Base-by-base conservation (phyloP, 768 basidiomycete genomes). In the Termitomyces eurrhizus region DNA sequence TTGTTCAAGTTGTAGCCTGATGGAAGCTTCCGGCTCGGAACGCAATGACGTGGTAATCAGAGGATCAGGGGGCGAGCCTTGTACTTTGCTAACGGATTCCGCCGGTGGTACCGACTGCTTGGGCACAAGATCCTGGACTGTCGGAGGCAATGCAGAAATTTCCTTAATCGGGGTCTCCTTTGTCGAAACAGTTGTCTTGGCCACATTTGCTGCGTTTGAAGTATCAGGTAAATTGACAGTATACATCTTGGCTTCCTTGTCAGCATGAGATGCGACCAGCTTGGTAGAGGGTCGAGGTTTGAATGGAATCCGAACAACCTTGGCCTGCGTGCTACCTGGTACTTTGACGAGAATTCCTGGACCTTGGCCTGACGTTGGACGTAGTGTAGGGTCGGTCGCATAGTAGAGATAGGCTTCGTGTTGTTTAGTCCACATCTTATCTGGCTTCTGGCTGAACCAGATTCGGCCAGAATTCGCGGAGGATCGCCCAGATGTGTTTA, bases 371-470 rank as follows among this genome's bases (percentile, higher is more conserved):
- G 74, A 74, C n/a, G 85, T 83, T 13, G 84, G 78, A 67, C 86
- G 87, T 29, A 83, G 74, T 29, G 81, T 72, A 16, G 78, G 67
- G 53, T 92, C 89, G 53, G 53, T 50, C 21, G 62, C 66, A 48
- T 83, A 80, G 74, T 86, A 87, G 18, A 93, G 83, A 70, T 85
- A 89, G 3, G 78, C 81, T 66, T 93, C 90, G 64, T 87, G 84
- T 57, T 92, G 89, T 68, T 92, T 92, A 9, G 92, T 93, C 90
- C 90, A 93, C 66, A 86, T 80, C 49, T 81, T 80, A 67, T 93
- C 92, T 9, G 90, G 90, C 69, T 90, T 92, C 82, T 84, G 83
- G 8, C 81, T 73, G 67, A 82, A 92, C 84, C 90, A 90, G 46
- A 82, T 78, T 52, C 83, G 84, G 18, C 78, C 80, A 16, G 77